Conservation (phyloP, 2,329 filamentous ascomycete species). For the Aspergillus piperis region DNA sequence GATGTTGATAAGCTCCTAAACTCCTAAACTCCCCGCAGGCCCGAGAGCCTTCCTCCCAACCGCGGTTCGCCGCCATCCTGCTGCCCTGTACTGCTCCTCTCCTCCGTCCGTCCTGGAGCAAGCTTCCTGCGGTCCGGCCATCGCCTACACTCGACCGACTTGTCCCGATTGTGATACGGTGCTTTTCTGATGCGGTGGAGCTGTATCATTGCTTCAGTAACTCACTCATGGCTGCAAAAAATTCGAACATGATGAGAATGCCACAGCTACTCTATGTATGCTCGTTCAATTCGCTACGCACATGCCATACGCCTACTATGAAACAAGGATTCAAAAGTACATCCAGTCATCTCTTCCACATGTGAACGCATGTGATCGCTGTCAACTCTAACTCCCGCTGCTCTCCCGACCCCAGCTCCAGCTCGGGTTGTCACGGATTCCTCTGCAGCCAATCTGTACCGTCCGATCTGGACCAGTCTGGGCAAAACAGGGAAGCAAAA, state of each 20-base stretch:
- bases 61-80: conserved; percentile 15
- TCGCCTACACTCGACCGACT: neutral
- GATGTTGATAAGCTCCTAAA: conserved; percentile 11
- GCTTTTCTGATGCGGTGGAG: too few species aligned
- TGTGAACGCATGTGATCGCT: conserved; percentile 9
- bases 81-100: neutral
- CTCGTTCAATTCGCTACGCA: neutral
- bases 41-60: conserved; percentile 20
- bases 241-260: too few species aligned
- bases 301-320: neutral
- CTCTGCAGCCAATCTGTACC: neutral
- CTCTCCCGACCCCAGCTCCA: conserved; percentile 8
- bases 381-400: neutral
- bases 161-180: neutral
- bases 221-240: too few species aligned
- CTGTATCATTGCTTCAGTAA: too few species aligned
- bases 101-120: neutral
- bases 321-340: neutral
- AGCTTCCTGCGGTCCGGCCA: neutral
- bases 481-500: neutral
- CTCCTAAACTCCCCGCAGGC: conserved; percentile 21
- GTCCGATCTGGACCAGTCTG: neutral
- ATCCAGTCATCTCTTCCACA: neutral
- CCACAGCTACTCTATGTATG: too few species aligned
- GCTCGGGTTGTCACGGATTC: too few species aligned